These are phyloP conservation scores for Mycena kentingensis DNA, from an alignment of 768 basidiomycete species.

Conservation along the genomic window DNA sequence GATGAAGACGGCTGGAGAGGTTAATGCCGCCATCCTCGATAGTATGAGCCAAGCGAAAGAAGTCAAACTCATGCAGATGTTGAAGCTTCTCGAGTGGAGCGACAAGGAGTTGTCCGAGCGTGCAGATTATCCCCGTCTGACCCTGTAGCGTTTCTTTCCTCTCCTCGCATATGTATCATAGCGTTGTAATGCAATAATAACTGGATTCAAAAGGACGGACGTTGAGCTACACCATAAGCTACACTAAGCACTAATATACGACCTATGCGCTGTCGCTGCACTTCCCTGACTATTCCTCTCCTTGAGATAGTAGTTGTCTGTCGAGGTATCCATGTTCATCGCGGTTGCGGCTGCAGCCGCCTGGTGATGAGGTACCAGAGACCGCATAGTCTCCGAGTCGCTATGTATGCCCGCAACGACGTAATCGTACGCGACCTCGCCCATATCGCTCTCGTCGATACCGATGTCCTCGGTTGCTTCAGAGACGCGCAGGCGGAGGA, in stretches of 20 bases:
- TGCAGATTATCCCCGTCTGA: constrained; percentile 67
- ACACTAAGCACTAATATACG: neutral
- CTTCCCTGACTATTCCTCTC: constrained; percentile 15
- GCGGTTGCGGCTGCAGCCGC: constrained; percentile 20
- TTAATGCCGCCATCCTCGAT: constrained; percentile 94
- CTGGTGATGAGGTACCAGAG: neutral
- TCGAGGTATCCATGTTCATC: constrained; percentile 14
- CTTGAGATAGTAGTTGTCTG: constrained; percentile 22
- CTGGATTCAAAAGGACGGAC: neutral
- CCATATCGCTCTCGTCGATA: constrained; percentile 88
- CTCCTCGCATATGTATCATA: constrained; percentile 44
- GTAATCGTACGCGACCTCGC: constrained; percentile 88
- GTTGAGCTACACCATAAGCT: neutral
- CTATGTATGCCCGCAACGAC: constrained; percentile 54
- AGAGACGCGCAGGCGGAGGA: constrained; percentile 66
- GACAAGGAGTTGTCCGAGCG: constrained; percentile 76
- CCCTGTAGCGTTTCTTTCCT: neutral
- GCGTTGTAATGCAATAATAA: neutral
- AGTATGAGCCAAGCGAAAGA: constrained; percentile 90
- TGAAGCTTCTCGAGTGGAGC: constrained; percentile 88
- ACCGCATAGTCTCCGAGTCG: constrained; percentile 47
- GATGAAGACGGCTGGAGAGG: constrained; percentile 91
- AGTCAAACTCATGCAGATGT: constrained; percentile 80
- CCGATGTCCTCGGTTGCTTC: constrained; percentile 77
- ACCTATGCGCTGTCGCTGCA: neutral